Evolutionary conservation across 129 eudicot genomes (phyloP), one percentile per base, ranked within the genome.

Genomic region (Chrysanthemum makinoi): DNA sequence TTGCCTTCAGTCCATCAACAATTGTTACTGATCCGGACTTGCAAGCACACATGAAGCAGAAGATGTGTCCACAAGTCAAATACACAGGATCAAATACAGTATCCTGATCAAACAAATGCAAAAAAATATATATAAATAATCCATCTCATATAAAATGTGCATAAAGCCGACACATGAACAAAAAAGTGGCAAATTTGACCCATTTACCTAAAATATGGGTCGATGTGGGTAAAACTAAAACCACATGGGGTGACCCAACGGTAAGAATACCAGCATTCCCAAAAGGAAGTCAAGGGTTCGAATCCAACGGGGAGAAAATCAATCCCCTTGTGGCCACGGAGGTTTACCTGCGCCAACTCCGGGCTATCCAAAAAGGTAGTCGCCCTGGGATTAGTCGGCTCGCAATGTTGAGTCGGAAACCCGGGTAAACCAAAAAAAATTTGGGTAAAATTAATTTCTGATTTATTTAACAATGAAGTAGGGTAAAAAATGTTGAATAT

Each of bases 31-130:
- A 90, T 69, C 85, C 96, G 57, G 96, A 86, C 50, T 88, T 87
- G 79, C 99, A 95, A 52, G 99, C 91, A 73, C 99, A 95, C 84
- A 84, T 86, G 79, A 86, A 86, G 79, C 99, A 95, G 78, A 87
- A 86, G 71, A 95, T 88, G 70, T 95, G 99, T 66, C 99, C 97
- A 69, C 99, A 95, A 2, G 85, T 81, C 71, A 90, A 81, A 84
- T 95, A 87, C 26, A 95, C 94, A 1, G 99, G 95, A 66, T 95
- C 99, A 67, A 95, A 95, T 24, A 95, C 84, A 0, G 96, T 88
- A 65, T 95, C 99, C 99, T 95, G 86, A 46, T 10, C 14, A 57
- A 78, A 77, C 26, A 54, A 58, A 50, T 6, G 35, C 69, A 77
- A 55, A 18, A 10, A 35, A 48, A 4, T n/a, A 9, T 5, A 54